A percentile compares a stretch with the other conserved stretches of the same genome.
phyloP scores from a whole-genome alignment of 768 basidiomycete species.

The Fomitopsis serialis region DNA sequence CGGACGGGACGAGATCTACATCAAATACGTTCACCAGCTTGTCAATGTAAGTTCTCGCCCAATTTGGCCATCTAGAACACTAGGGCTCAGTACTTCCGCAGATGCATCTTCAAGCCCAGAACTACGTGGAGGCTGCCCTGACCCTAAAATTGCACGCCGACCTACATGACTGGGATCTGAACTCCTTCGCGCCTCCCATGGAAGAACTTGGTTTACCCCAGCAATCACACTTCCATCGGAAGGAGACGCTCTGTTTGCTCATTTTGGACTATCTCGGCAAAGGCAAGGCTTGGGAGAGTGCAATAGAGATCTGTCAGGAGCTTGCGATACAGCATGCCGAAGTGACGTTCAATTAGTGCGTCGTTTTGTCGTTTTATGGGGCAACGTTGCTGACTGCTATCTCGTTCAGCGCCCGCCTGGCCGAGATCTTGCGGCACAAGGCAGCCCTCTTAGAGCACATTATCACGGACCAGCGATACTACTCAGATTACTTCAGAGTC shows the following conservation, averaged over 20 bases:
- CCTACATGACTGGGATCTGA: slow-evolving; percentile 85
- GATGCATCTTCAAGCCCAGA: slow-evolving; percentile 87
- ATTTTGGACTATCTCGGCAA: slow-evolving; percentile 95
- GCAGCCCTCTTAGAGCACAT: slow-evolving; percentile 87
- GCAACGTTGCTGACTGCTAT: slow-evolving; percentile 1
- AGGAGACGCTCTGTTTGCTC: slow-evolving; percentile 86
- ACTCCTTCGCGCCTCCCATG: slow-evolving; percentile 78
- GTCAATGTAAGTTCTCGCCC: slow-evolving; percentile 59
- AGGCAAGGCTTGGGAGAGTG: slow-evolving; percentile 96
- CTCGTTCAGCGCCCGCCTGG: slow-evolving; percentile 58
- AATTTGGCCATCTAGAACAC: neutral
- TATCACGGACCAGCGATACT: slow-evolving; percentile 75
- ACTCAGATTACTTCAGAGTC: slow-evolving; percentile 90
- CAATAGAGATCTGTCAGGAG: slow-evolving; percentile 90
- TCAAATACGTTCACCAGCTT: slow-evolving; percentile 93
- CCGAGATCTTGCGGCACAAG: slow-evolving; percentile 83
- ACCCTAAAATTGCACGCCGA: slow-evolving; percentile 94
- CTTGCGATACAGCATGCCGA: slow-evolving; percentile 83
- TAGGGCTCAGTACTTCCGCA: slow-evolving; percentile 22
- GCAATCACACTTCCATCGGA: slow-evolving; percentile 90
- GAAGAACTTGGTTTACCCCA: slow-evolving; percentile 86
- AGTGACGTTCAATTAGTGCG: slow-evolving; percentile 89
- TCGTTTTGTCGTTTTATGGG: neutral
- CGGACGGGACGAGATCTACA: slow-evolving; percentile 89
- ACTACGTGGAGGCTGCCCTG: slow-evolving; percentile 89